phyloP scores from a whole-genome alignment of 1,139 yeast species.

The Meyerozyma athensensis region DNA sequence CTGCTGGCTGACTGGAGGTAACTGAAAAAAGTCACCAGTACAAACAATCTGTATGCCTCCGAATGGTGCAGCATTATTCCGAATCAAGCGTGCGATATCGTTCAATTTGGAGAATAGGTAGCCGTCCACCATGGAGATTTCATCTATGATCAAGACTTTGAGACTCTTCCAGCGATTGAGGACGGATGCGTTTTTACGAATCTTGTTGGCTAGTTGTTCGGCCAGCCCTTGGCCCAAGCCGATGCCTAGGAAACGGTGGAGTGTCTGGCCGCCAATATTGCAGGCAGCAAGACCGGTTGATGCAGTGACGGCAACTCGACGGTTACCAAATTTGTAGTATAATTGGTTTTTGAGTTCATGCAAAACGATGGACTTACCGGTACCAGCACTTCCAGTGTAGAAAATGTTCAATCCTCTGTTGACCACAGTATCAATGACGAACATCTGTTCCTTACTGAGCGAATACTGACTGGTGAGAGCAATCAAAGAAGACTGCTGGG shows the following conservation, averaged over 20 bases:
- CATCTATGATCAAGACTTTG: conserved; percentile 71
- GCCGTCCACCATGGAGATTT: conserved; percentile 80
- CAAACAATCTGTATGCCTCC: conserved; percentile 79
- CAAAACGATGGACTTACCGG: conserved; percentile 77
- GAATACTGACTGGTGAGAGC: not conserved
- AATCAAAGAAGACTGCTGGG: not conserved
- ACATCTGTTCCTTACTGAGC: conserved; percentile 58
- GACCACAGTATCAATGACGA: conserved; percentile 63
- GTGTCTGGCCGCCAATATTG: conserved; percentile 78
- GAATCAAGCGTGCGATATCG: conserved; percentile 49
- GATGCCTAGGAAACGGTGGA: conserved; percentile 73
- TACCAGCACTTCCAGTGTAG: conserved; percentile 81
- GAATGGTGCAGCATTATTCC: conserved; percentile 49
- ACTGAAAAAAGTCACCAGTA: conserved; percentile 82
- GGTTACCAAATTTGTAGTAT: conserved; percentile 33
- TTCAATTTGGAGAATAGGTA: conserved; percentile 61
- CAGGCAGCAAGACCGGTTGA: conserved; percentile 92
- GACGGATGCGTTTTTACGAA: conserved; percentile 41
- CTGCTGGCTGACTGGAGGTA: conserved; percentile 68
- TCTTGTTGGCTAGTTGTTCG: conserved; percentile 36
- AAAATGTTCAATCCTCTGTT: conserved; percentile 52
- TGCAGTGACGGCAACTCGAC: conserved; percentile 75
- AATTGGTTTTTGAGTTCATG: conserved; percentile 49
- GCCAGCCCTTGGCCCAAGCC: conserved; percentile 63
- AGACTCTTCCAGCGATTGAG: conserved; percentile 55